Evolutionary conservation across 2,329 filamentous ascomycete species (phyloP), one percentile per base, ranked within the genome.

Genomic region (Fusarium concolor): DNA sequence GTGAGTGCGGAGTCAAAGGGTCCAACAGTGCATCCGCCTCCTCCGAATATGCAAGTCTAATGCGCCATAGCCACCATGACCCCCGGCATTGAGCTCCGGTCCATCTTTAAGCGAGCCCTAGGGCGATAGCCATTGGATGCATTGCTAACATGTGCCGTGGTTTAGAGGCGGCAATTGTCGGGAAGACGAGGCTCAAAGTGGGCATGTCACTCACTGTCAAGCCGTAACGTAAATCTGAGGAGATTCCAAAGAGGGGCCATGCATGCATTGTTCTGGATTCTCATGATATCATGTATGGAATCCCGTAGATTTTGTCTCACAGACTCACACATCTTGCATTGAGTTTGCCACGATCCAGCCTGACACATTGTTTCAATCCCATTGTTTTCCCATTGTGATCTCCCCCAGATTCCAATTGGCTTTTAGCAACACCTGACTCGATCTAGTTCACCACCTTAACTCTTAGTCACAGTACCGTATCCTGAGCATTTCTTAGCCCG

Each of bases 131-230:
- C 2, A 68, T 68, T 68, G 65, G 59, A 17, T 18, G 33, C 47
- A 24, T 46, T 29, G 18, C 9, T 24, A n/a, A 44, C 41, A 61
- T 54, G 35, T 65, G 55, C 62, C 55, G 62, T 39, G 24, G 62
- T 53, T 18, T 59, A 54, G 42, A 37, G 31, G 45, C 66, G 66
- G 66, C 66, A 69, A 63, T 63, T 70, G 49, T 70, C 66, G 66
- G 66, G 66, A 67, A 69, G 66, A 67, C 29, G 56, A 69, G 66
- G 66, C 47, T 63, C 55, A 62, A 68, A 68, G 44, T 20, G 50
- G 44, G 20, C 33, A 37, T 38, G 35, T 31, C 38, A 31, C 28
- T 31, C 38, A 31, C 22, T n/a, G 20, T 31, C 29, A 33, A 33
- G 14, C 14, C 31, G 31, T 31, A 14, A 31, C 29, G 29, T 33